Base-by-base conservation (phyloP, 2,329 filamentous ascomycete genomes). In the Xylaria sp. region DNA sequence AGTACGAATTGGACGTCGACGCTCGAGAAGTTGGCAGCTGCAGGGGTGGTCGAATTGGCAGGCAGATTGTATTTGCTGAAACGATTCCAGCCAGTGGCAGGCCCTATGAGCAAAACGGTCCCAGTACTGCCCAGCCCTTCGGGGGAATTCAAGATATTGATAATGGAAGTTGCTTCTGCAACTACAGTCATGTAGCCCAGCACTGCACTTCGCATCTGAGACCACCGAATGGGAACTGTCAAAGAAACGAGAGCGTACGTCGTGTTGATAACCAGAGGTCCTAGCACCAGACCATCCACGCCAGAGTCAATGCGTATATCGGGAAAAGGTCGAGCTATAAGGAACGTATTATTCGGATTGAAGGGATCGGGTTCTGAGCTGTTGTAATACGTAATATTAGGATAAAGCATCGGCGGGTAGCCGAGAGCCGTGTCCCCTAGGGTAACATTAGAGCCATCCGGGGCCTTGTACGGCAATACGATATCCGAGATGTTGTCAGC, bases 151-250 rank as follows among this genome's bases (percentile, higher is more conserved):
- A 88, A 79, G 1, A 92, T 83, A 46, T 82, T 76, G n/a, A 87
- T 79, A 3, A 95, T 80, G 1, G 89, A 82, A 3, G 79, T 78
- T 1, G 89, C 89, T 59, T 91, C 86, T 58, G 91, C 84, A n/a
- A 96, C 81, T 2, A 94, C 79, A 1, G 92, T 96, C 79, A 97
- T 85, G 80, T 92, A 97, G 1, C 92, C 94, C 4, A 97, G 81
- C 0, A 94, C 85, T 65, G 90, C 87, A 3, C 78, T 79, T 43
- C 78, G 74, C 2, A 84, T 83, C 1, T 82, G 82, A 67, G 89
- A 90, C 73, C 90, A 88, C 63, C 91, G 84, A 56, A 97, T 87
- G 0, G 93, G 92, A 15, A 94, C 78, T 0, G 93, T 96, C 61
- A 96, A 80, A 2, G 93, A 97, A 12, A 96, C 75, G 11, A 97